A percentile compares a stretch with the other conserved stretches of the same genome.
These are phyloP conservation scores for Pseudocercospora fijiensis DNA, from an alignment of 2,329 filamentous ascomycete species.

Conservation along the genomic window DNA sequence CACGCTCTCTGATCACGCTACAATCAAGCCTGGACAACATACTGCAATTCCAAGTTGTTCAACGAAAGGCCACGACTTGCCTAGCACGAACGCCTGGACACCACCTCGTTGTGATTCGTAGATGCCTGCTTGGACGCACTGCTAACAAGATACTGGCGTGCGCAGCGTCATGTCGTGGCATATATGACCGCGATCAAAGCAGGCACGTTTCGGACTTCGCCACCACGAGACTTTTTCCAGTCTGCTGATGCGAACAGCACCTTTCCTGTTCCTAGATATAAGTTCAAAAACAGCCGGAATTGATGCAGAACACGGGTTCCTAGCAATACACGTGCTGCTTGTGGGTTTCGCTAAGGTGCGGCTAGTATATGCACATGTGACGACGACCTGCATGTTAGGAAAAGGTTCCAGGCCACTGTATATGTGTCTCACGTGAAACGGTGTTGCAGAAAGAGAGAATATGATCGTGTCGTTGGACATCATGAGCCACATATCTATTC, in stretches of 20 bases:
- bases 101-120: background rate
- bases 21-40: background rate
- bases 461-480: background rate
- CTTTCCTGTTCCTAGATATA: background rate
- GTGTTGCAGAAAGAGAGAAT: background rate
- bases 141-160: background rate
- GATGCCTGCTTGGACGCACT: background rate
- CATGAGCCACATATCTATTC: slow-evolving; percentile 17
- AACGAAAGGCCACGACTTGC: background rate
- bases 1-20: background rate
- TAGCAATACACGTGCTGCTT: background rate
- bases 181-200: background rate
- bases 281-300: background rate
- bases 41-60: background rate
- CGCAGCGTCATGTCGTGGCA: background rate
- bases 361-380: background rate
- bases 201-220: background rate
- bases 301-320: background rate
- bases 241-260: background rate
- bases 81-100: background rate
- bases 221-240: background rate
- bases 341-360: background rate
- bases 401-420: background rate
- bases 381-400: background rate
- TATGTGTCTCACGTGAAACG: no score